Conservation (phyloP, 306 rosid genomes). For the Vigna radiata region DNA sequence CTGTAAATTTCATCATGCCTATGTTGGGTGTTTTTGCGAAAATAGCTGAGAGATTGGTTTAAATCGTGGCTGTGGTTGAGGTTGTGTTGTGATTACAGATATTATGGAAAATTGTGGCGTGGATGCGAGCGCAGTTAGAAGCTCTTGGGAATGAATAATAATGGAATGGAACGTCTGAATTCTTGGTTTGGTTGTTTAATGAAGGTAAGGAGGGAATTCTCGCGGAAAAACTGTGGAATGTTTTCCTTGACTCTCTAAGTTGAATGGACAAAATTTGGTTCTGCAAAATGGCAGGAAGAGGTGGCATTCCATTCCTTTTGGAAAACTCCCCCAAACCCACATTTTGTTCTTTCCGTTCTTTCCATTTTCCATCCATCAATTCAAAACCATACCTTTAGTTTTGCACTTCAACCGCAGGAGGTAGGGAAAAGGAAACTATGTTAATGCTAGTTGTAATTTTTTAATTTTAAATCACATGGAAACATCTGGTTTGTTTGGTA, state of each 20-base stretch:
- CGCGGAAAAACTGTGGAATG: not conserved
- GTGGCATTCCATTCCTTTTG: conserved; percentile 3
- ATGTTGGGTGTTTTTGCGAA: not conserved
- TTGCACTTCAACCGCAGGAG: conserved; percentile 16
- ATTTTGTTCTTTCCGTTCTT: not conserved
- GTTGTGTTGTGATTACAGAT: not conserved
- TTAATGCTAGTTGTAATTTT: conserved; percentile 7
- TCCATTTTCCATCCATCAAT: not conserved
- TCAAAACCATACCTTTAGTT: not conserved
- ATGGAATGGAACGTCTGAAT: not conserved
- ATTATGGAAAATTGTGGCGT: not conserved
- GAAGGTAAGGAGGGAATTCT: conserved; percentile 1
- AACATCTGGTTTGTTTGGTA: conserved; percentile 11
- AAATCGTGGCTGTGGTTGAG: not conserved
- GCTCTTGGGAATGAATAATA: not conserved
- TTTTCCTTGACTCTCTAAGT: not conserved
- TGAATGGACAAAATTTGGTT: not conserved
- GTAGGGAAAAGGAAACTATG: conserved; percentile 6
- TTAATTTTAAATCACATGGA: not conserved
- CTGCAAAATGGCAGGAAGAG: not conserved
- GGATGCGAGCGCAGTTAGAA: not conserved
- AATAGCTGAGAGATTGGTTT: not conserved
- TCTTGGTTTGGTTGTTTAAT: not conserved
- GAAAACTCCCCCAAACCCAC: not conserved
- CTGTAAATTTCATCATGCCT: not conserved